Evolutionary conservation across 2,329 filamentous ascomycete species (phyloP).

Genomic region (Eurotiales sp.): DNA sequence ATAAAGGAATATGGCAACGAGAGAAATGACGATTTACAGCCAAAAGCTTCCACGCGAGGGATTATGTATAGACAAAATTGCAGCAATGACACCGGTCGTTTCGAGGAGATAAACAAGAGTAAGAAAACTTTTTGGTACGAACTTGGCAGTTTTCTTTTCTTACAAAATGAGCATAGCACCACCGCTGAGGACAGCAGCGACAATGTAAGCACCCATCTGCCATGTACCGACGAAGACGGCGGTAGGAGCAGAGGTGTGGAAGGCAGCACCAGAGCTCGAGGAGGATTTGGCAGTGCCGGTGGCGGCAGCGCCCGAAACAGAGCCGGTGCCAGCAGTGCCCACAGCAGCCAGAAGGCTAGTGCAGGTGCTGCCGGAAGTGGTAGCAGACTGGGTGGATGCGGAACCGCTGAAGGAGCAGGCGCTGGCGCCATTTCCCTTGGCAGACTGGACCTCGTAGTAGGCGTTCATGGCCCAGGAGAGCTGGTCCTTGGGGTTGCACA

Average conservation of each 20-base stretch:
- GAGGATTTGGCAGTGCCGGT: constrained; percentile 39
- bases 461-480: constrained; percentile 46
- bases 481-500: constrained; percentile 43
- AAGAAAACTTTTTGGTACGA: not conserved
- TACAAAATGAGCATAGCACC: constrained; percentile 48
- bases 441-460: constrained; percentile 42
- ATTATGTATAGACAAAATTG: not conserved
- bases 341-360: constrained; percentile 34
- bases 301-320: constrained; percentile 35
- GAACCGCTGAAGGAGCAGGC: constrained; percentile 46
- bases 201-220: constrained; percentile 43
- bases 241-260: constrained; percentile 25
- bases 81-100: not conserved
- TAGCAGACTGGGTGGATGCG: constrained; percentile 33
- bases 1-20: not conserved
- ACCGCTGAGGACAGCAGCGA: constrained; percentile 42
- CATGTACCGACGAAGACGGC: constrained; percentile 37
- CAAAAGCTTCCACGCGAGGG: not conserved
- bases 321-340: constrained; percentile 38
- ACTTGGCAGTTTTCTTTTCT: constrained; percentile 8
- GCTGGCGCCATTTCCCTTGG: constrained; percentile 28
- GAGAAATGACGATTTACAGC: not conserved
- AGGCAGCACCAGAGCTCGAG: constrained; percentile 31
- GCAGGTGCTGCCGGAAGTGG: constrained; percentile 32
- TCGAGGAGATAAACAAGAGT: not conserved